phyloP scores from a whole-genome alignment of 192 early-diverging fungal species.

The Coemansia sp. region DNA sequence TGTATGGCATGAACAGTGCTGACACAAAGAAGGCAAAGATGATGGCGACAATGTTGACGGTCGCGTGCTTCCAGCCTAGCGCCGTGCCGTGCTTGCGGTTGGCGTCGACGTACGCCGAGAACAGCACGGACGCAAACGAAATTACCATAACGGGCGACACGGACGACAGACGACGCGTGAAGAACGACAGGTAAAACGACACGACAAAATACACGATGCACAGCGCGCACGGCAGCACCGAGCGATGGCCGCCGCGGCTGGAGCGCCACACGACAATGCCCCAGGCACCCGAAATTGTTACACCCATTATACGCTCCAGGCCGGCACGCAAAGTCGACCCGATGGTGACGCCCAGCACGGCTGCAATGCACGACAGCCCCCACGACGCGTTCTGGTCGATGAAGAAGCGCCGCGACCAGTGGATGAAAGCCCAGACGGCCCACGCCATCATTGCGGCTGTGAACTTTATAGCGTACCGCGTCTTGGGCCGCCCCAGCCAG shows the following conservation, averaged over 20 bases:
- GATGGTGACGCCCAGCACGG: conserved; percentile 36
- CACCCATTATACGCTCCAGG: conserved; percentile 20
- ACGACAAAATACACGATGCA: conserved; percentile 31
- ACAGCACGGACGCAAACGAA: conserved; percentile 35
- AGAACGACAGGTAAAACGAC: conserved; percentile 27
- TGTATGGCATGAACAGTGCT: conserved; percentile 38
- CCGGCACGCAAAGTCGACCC: conserved; percentile 37
- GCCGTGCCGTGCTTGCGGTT: conserved; percentile 6
- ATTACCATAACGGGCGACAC: conserved; percentile 34
- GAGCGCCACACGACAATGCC: conserved; percentile 40
- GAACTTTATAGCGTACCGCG: conserved; percentile 45
- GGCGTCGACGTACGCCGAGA: conserved; percentile 13
- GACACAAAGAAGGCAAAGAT: conserved; percentile 36
- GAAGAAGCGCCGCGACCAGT: conserved; percentile 21
- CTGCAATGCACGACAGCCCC: conserved; percentile 33
- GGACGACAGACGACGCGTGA: conserved; percentile 14
- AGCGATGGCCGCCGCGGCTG: conserved; percentile 8
- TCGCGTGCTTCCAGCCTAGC: conserved; percentile 36
- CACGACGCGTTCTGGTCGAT: conserved; percentile 20
- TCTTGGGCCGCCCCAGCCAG: conserved; percentile 29
- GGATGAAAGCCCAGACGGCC: conserved; percentile 41
- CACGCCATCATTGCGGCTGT: conserved; percentile 40
- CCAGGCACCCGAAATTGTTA: conserved; percentile 27
- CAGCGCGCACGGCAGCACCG: conserved; percentile 27
- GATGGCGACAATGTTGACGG: conserved; percentile 35